A percentile compares a stretch with the other conserved stretches of the same genome.
Evolutionary conservation across 2,329 filamentous ascomycete genomes (phyloP).

Genomic region (Xylaria sp.): DNA sequence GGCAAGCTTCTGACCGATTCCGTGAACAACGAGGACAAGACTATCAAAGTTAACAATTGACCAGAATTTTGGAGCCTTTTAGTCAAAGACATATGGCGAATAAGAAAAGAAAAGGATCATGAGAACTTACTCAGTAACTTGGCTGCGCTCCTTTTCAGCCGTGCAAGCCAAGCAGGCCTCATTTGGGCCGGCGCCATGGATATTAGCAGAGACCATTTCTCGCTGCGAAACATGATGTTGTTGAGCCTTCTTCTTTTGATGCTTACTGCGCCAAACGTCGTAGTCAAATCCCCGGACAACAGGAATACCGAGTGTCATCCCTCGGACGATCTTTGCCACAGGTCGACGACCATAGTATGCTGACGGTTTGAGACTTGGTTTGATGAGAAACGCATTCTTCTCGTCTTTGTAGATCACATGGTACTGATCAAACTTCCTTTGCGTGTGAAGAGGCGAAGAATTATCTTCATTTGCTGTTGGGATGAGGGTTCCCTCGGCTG

Average conservation of each 20-base stretch:
- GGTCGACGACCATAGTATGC: conserved; percentile 78
- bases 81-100: background rate
- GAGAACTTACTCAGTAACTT: conserved; percentile 61
- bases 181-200: conserved; percentile 17
- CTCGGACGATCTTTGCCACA: conserved; percentile 77
- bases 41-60: conserved; percentile 7
- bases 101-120: background rate
- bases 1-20: conserved; percentile 93
- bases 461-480: conserved; percentile 35
- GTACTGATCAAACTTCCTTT: conserved; percentile 62
- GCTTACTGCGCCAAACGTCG: conserved; percentile 66
- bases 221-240: conserved; percentile 26
- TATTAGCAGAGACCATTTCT: conserved; percentile 28
- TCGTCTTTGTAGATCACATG: conserved; percentile 83
- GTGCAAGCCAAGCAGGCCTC: conserved; percentile 53
- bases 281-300: conserved; percentile 88
- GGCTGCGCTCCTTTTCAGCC: conserved; percentile 57
- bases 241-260: conserved; percentile 43
- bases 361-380: conserved; percentile 79
- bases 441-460: conserved; percentile 38
- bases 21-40: conserved; percentile 84
- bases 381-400: conserved; percentile 74
- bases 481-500: conserved; percentile 44
- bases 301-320: conserved; percentile 72
- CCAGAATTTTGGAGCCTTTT: background rate